A percentile compares a stretch with the other conserved stretches of the same genome.
Conservation (phyloP, 371 early-diverging fungal species). For the Mortierella polycephala region DNA sequence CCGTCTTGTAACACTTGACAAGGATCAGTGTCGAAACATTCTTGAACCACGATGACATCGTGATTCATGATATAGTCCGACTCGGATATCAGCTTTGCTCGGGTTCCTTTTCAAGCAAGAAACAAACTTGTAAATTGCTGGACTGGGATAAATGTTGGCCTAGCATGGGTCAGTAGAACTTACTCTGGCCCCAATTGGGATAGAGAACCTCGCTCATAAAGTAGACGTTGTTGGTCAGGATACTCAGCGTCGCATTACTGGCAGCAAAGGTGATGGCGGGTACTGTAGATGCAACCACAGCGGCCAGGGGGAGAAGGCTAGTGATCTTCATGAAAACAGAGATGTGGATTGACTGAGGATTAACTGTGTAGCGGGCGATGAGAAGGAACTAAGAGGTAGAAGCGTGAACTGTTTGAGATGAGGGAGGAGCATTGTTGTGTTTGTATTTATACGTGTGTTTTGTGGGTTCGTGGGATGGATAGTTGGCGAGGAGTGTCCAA, state of each 20-base stretch:
- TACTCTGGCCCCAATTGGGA: conserved; percentile 54
- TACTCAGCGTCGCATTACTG: conserved; percentile 39
- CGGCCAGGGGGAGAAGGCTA: conserved; percentile 18
- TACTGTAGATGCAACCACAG: conserved; percentile 12
- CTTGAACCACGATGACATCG: conserved; percentile 39
- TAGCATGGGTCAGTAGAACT: background rate
- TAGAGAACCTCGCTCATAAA: conserved; percentile 32
- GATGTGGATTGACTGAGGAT: no score
- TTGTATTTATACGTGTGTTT: no score
- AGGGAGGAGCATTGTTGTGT: no score
- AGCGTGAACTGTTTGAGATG: no score
- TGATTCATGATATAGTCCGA: conserved; percentile 43
- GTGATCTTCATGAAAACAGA: conserved; percentile 32
- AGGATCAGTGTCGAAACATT: conserved; percentile 34
- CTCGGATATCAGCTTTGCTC: conserved; percentile 30
- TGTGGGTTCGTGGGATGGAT: no score
- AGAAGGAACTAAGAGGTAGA: no score
- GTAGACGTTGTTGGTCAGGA: conserved; percentile 47
- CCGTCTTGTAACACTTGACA: conserved; percentile 19
- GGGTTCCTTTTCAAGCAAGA: conserved; percentile 7
- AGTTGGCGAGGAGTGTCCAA: no score
- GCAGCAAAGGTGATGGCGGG: conserved; percentile 19
- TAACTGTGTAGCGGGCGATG: no score
- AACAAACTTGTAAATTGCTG: background rate
- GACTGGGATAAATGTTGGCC: background rate